Evolutionary conservation across 768 basidiomycete species (phyloP).

Genomic region (Pisolithus microcarpus): DNA sequence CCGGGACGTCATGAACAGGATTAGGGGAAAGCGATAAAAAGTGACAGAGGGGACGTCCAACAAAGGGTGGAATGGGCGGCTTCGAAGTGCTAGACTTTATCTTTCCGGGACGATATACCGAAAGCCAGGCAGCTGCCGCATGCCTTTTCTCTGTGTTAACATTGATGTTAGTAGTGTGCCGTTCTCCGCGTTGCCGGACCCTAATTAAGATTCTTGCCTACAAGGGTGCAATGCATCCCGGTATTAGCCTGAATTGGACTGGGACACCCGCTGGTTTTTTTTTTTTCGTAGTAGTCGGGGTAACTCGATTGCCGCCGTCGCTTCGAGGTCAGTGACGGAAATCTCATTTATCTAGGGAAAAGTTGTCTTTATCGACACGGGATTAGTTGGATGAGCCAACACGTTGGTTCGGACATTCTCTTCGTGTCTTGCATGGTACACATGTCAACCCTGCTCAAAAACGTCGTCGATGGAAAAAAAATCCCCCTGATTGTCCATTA

Average conservation of each 20-base stretch:
- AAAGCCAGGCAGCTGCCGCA: constrained; percentile 7
- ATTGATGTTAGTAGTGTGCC: neutral
- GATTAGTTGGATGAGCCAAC: constrained; percentile 19
- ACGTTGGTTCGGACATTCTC: constrained; percentile 6
- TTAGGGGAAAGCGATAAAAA: constrained; percentile 11
- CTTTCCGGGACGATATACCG: constrained; percentile 20
- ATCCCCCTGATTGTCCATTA: constrained; percentile 14
- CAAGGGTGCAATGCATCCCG: too few relatives aligned
- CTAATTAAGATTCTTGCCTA: too few relatives aligned
- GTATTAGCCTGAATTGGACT: too few relatives aligned
- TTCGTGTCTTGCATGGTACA: constrained; percentile 12
- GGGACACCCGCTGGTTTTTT: too few relatives aligned
- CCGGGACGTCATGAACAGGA: constrained; percentile 15
- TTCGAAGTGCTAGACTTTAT: constrained; percentile 10
- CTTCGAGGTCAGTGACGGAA: constrained; percentile 20
- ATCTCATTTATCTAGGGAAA: constrained; percentile 14
- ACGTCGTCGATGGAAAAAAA: constrained; percentile 5
- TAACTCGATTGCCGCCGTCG: constrained; percentile 4
- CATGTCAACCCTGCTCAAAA: constrained; percentile 13
- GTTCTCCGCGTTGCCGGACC: too few relatives aligned
- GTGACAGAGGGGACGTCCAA: constrained; percentile 12
- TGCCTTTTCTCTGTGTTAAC: constrained; percentile 5
- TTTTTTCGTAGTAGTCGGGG: neutral
- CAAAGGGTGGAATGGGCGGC: constrained; percentile 5
- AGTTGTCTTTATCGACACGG: constrained; percentile 12